Conservation (phyloP, 257 asterid species). For the Echites panduratus region DNA sequence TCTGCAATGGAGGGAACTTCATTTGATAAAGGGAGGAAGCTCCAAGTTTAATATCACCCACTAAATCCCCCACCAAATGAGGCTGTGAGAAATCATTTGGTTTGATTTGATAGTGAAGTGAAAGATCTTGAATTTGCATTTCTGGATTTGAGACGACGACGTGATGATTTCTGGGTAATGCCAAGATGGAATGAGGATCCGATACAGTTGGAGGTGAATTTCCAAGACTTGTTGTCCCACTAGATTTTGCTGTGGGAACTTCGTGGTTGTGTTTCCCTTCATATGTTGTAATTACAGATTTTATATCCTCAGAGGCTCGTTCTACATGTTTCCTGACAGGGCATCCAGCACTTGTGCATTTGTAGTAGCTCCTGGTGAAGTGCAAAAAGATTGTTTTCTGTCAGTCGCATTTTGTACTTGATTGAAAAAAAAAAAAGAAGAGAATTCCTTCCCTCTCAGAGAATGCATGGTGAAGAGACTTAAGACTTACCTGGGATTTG, state of each 20-base stretch:
- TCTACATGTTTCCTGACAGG: constrained; percentile 79
- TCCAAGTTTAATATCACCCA: constrained; percentile 36
- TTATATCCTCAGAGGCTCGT: constrained; percentile 61
- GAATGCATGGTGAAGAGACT: too few relatives aligned
- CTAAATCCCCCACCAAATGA: constrained; percentile 30
- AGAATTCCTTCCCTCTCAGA: background rate
- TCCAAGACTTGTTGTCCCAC: constrained; percentile 11
- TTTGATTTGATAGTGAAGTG: constrained; percentile 38
- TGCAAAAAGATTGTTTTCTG: background rate
- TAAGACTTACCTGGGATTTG: constrained; percentile 68
- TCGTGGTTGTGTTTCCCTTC: constrained; percentile 82
- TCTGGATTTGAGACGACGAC: constrained; percentile 15
- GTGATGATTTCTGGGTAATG: constrained; percentile 7
- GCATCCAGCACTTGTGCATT: constrained; percentile 79
- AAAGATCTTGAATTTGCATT: constrained; percentile 37
- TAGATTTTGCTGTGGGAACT: constrained; percentile 39
- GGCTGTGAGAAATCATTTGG: constrained; percentile 34
- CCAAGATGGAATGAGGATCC: constrained; percentile 13
- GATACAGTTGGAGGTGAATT: constrained; percentile 21
- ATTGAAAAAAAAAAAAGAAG: too few relatives aligned
- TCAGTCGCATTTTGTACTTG: background rate
- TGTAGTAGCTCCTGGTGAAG: constrained; percentile 70
- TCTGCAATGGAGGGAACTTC: constrained; percentile 34
- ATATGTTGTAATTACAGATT: constrained; percentile 66
- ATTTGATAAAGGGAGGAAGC: constrained; percentile 33